phyloP scores from a whole-genome alignment of 306 rosid genomes.

The Pterocarpus santalinus region DNA sequence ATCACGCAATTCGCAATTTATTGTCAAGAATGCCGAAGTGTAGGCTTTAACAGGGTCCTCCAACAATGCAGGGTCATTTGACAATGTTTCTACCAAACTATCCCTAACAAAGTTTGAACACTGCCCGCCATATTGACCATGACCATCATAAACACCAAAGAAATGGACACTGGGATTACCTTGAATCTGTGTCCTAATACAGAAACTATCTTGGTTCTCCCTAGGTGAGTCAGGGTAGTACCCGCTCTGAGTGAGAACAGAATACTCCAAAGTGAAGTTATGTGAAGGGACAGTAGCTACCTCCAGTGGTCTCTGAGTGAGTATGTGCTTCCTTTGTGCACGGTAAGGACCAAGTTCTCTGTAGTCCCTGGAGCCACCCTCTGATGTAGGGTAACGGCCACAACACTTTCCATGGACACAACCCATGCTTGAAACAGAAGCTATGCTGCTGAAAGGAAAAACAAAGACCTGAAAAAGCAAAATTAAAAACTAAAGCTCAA shows the following conservation, averaged over 20 bases:
- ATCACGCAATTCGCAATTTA: conserved; percentile 70
- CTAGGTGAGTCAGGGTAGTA: conserved; percentile 91
- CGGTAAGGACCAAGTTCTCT: conserved; percentile 57
- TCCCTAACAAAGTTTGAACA: conserved; percentile 88
- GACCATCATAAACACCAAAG: conserved; percentile 97
- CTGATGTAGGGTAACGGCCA: conserved; percentile 62
- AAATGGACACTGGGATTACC: conserved; percentile 83
- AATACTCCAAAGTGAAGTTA: conserved; percentile 74
- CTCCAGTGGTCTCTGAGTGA: conserved; percentile 77
- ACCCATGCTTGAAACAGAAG: conserved; percentile 67
- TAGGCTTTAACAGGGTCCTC: conserved; percentile 83
- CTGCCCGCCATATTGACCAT: conserved; percentile 79
- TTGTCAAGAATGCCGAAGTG: conserved; percentile 66
- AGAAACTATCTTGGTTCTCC: conserved; percentile 86
- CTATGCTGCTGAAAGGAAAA: background rate
- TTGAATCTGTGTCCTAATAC: conserved; percentile 76
- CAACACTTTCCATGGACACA: conserved; percentile 91
- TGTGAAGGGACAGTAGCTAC: conserved; percentile 78
- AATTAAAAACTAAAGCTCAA: conserved; percentile 43
- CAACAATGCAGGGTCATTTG: conserved; percentile 63
- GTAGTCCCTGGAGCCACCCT: conserved; percentile 62
- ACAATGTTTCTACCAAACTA: conserved; percentile 68
- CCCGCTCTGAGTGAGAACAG: conserved; percentile 85
- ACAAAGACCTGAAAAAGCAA: conserved; percentile 9
- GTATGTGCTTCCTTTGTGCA: conserved; percentile 67